Evolutionary conservation across 2,329 filamentous ascomycete genomes (phyloP), one percentile per base, ranked within the genome.

Genomic region (Aspergillus tubingensis): DNA sequence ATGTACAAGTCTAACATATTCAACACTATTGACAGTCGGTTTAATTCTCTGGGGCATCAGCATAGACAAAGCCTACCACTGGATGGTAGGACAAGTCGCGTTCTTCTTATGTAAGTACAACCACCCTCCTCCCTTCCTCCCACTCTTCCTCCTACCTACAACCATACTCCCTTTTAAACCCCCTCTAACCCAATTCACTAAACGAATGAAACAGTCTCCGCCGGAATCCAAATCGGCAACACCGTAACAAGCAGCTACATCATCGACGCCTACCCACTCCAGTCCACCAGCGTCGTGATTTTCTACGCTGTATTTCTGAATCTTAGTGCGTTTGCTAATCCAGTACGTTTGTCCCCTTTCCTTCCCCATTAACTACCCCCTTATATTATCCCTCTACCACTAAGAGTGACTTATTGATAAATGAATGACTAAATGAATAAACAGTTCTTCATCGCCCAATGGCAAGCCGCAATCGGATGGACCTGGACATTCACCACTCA

Each of bases 161-260:
- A n/a, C 23, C 23, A 23, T 23, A 23, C 23, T n/a, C n/a, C n/a
- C 23, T 23, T 5, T 3, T 3, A 3, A 23, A 23, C 21, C 21
- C 23, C 23, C 23, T 23, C 23, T n/a, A 51, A 17, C 30, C 21
- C 10, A 3, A 44, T 19, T 13, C 3, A 23, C 13, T 17, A 23
- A 10, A 3, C 8, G 2, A n/a, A 39, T 10, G 5, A 19, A 19
- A 15, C 55, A 83, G 82, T 84, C 67, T 81, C 80, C 1, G 80
- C 81, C 1, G 83, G 84, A 17, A 80, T 85, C 62, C 83, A 86
- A 62, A 81, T 85, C 55, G 83, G 83, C 32, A 86, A 86, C 67
- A 84, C 83, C 0, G 79, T 80, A 2, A 72, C 82, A 8, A 81
- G 78, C 48, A 77, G 79, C 5, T 86, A 86, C 67, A 77, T 86